Conservation (phyloP, 371 early-diverging fungal genomes). For the Rhizomucor pusillus region DNA sequence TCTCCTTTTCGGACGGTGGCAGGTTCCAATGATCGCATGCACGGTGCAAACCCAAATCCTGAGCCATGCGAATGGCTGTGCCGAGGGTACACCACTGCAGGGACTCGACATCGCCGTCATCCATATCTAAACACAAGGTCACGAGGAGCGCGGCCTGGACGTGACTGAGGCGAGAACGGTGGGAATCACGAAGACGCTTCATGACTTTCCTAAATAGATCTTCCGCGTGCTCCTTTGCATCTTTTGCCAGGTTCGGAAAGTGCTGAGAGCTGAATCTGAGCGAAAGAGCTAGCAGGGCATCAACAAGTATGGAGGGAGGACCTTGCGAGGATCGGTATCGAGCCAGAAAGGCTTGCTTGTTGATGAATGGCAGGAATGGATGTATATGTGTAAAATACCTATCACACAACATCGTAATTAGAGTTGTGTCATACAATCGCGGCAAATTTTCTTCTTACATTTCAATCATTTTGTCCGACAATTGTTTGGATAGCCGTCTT, state of each 20-base stretch:
- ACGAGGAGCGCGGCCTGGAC: conserved; percentile 44
- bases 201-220: conserved; percentile 37
- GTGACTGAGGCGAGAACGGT: conserved; percentile 33
- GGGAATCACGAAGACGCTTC: conserved; percentile 28
- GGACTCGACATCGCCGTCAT: conserved; percentile 38
- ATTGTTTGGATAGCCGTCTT: conserved; percentile 13
- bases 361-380: conserved; percentile 55
- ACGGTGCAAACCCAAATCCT: conserved; percentile 68
- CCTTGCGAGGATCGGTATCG: conserved; percentile 25
- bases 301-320: conserved; percentile 35
- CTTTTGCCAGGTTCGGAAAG: conserved; percentile 21
- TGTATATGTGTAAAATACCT: conserved; percentile 59
- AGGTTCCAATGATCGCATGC: conserved; percentile 53
- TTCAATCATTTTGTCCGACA: conserved; percentile 19
- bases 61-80: conserved; percentile 64
- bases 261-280: conserved; percentile 39
- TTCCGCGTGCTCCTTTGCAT: conserved; percentile 28
- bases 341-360: conserved; percentile 49
- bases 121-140: conserved; percentile 46
- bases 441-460: conserved; percentile 19
- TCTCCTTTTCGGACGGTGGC: conserved; percentile 53
- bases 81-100: conserved; percentile 60
- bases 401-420: not conserved
- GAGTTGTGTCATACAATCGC: conserved; percentile 6
- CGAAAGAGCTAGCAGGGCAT: conserved; percentile 52